These are phyloP conservation scores for Juncus effusus DNA, from an alignment of 176 grass and related monocot species.

Conservation along the genomic window DNA sequence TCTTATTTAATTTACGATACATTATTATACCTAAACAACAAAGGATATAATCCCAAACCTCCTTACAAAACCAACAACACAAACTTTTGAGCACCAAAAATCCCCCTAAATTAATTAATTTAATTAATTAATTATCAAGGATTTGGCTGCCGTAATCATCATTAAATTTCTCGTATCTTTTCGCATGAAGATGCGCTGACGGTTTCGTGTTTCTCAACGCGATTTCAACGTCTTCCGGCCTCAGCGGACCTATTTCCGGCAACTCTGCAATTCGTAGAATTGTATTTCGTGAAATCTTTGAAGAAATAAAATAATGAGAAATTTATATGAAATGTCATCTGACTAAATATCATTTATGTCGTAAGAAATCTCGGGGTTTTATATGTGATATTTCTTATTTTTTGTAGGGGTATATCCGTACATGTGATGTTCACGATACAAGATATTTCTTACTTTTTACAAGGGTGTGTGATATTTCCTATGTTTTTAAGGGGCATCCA, in stretches of 20 bases:
- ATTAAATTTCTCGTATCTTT: constrained; percentile 80
- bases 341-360: no score
- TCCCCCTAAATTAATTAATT: constrained; percentile 2
- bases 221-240: constrained; percentile 52
- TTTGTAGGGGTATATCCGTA: no score
- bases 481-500: no score
- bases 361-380: no score
- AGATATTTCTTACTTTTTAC: no score
- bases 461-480: no score
- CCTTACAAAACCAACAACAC: neutral
- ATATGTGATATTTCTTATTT: no score
- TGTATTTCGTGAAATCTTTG: neutral
- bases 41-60: neutral
- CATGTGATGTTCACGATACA: no score
- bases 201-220: constrained; percentile 81
- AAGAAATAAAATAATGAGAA: no score
- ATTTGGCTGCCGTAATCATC: constrained; percentile 85
- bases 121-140: constrained; percentile 18
- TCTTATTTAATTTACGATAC: no score
- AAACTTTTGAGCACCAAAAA: constrained; percentile 11
- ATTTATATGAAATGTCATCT: no score
- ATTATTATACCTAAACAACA: neutral
- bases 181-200: constrained; percentile 86
- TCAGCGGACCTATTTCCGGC: constrained; percentile 71
- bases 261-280: constrained; percentile 39